phyloP scores from a whole-genome alignment of 1,139 yeast species.

The Lodderomyces parapsilosis region DNA sequence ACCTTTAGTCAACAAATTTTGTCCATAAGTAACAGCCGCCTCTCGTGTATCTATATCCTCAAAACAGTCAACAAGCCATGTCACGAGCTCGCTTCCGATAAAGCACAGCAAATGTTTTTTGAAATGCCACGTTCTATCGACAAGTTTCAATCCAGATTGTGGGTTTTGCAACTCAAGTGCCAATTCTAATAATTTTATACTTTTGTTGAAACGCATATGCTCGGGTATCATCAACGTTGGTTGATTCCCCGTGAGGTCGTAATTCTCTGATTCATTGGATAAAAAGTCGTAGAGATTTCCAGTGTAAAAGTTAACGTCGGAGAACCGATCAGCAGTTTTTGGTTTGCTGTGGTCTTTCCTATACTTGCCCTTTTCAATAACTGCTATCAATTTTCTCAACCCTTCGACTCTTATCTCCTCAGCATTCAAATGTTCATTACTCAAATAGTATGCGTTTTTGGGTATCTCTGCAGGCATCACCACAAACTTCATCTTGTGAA shows the following conservation, averaged over 20 bases:
- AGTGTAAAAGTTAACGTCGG: conserved; percentile 84
- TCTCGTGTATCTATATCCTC: conserved; percentile 79
- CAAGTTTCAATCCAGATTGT: conserved; percentile 56
- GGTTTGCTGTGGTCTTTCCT: conserved; percentile 41
- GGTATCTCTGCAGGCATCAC: conserved; percentile 74
- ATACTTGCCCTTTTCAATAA: conserved; percentile 62
- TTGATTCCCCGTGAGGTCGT: conserved; percentile 36
- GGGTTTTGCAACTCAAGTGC: conserved; percentile 68
- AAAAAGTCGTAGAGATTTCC: conserved; percentile 77
- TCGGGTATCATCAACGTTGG: conserved; percentile 38
- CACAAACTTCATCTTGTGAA: conserved; percentile 75
- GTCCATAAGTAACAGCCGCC: conserved; percentile 81
- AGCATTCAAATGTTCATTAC: conserved; percentile 63
- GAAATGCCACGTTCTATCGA: conserved; percentile 91
- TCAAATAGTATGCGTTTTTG: conserved; percentile 48
- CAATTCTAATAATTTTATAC: conserved; percentile 40
- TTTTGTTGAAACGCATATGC: conserved; percentile 34
- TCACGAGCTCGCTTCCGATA: conserved; percentile 79
- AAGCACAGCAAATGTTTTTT: conserved; percentile 76
- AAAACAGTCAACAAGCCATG: conserved; percentile 79
- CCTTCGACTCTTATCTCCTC: conserved; percentile 93
- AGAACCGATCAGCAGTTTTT: conserved; percentile 50
- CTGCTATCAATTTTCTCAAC: conserved; percentile 63
- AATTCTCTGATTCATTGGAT: conserved; percentile 30
- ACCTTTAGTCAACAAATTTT: conserved; percentile 66